These are phyloP conservation scores for Vigna hirtella DNA, from an alignment of 306 rosid genomes.

Conservation along the genomic window DNA sequence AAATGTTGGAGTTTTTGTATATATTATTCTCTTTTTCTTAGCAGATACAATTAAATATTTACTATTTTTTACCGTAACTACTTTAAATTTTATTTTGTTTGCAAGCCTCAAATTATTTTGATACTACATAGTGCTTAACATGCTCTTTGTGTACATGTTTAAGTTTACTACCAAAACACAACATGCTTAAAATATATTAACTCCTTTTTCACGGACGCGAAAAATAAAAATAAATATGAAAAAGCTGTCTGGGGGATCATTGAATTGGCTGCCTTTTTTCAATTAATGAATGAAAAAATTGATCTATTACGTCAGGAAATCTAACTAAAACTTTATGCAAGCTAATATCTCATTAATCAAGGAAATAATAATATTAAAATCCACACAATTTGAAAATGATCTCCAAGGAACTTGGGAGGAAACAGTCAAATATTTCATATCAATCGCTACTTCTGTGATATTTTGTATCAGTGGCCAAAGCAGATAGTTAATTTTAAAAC, in stretches of 20 bases:
- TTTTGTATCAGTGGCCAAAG: neutral
- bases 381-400: slow-evolving; percentile 28
- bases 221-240: neutral
- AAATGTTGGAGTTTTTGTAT: no score
- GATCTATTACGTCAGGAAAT: neutral
- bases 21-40: no score
- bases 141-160: no score
- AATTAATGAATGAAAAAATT: neutral
- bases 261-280: neutral
- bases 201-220: no score
- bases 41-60: no score
- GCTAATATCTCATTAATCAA: neutral
- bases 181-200: no score
- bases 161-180: no score
- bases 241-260: neutral
- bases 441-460: neutral
- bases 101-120: no score
- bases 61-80: no score
- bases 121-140: no score
- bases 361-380: slow-evolving; percentile 1
- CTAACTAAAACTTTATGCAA: neutral
- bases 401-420: slow-evolving; percentile 43
- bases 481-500: neutral
- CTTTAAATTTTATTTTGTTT: no score
- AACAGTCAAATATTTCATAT: neutral